Base-by-base conservation (phyloP, 2,329 filamentous ascomycete species). In the Epichloe hybrida region DNA sequence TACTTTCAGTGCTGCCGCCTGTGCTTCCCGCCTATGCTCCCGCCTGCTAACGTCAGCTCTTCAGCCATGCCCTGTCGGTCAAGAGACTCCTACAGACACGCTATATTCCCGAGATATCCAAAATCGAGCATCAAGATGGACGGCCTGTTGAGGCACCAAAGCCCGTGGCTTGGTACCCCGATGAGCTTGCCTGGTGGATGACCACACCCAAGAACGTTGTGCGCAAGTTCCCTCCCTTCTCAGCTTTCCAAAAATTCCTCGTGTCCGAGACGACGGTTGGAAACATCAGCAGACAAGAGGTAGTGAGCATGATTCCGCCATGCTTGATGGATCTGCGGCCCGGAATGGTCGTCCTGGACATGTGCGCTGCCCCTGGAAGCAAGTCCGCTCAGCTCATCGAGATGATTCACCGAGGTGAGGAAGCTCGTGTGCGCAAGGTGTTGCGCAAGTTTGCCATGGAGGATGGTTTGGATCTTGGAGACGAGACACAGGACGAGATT, bases 291-390 rank as follows among this genome's bases (percentile, higher is more conserved):
- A 82, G 93, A 61, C 93, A 98, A 69, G 93, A 98, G 71, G 85
- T 95, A 43, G 93, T 98, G 62, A 95, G 88, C 72, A 98, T 98
- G 93, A 97, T 98, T 55, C 93, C 93, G 27, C 93, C 93, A 27
- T 77, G 97, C 59, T 75, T 97, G 60, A 86, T 98, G 74, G 90
- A 97, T 62, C 76, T 97, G 48, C 81, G 81, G 59, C 90, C 93
- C 4, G 88, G 90, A 49, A 95, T 96, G 84, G 86, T 84, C 1
- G 90, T 96, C 9, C 72, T 98, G 59, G 93, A 98, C 67, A 83
- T 98, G 73, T 98, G 93, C 69, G 93, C 93, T 53, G 93, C 93
- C 1, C 1, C 93, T 1, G 93, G 93, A 53, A 97, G 91, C 74
- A 98, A 98, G 75, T 90, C 93, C 12, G 88, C 89, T 3, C 93